Conservation (phyloP, 805 yeast genomes). For the Ogataea allantospora region DNA sequence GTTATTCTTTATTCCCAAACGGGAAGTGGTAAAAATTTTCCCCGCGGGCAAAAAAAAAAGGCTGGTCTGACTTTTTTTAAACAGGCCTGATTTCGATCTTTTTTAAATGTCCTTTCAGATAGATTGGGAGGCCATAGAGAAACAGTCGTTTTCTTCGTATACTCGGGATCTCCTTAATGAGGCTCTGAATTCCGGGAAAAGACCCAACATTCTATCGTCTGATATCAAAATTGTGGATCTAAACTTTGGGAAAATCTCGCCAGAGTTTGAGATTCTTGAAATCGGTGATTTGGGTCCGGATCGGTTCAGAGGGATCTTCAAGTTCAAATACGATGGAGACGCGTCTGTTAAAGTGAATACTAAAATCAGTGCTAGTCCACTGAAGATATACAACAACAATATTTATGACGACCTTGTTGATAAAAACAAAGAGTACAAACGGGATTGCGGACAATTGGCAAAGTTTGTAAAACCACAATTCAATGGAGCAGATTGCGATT, state of each 20-base stretch:
- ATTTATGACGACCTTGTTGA: constrained; percentile 29
- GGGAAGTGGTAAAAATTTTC: constrained; percentile 9
- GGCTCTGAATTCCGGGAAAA: constrained; percentile 69
- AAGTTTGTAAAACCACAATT: constrained; percentile 67
- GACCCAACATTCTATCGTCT: constrained; percentile 70
- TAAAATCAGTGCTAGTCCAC: constrained; percentile 79
- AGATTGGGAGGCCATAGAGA: constrained; percentile 73
- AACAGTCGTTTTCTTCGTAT: constrained; percentile 59
- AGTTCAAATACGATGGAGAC: constrained; percentile 72
- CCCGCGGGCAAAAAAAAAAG: constrained; percentile 11
- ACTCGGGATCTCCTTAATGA: constrained; percentile 64
- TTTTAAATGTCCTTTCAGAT: constrained; percentile 68
- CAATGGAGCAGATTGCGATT: constrained; percentile 60
- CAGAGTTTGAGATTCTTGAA: constrained; percentile 73
- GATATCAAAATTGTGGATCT: constrained; percentile 65
- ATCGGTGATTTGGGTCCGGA: constrained; percentile 79
- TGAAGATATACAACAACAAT: constrained; percentile 56
- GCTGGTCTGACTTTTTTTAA: constrained; percentile 3
- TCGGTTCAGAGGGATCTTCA: constrained; percentile 78
- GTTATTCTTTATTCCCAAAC: constrained; percentile 4
- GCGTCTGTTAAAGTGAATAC: constrained; percentile 74
- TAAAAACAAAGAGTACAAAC: constrained; percentile 28
- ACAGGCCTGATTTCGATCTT: constrained; percentile 1
- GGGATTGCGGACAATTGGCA: constrained; percentile 34
- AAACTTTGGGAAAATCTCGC: constrained; percentile 72